Conservation (phyloP, 2,329 filamentous ascomycete species). For the Colletotrichum somersetense region DNA sequence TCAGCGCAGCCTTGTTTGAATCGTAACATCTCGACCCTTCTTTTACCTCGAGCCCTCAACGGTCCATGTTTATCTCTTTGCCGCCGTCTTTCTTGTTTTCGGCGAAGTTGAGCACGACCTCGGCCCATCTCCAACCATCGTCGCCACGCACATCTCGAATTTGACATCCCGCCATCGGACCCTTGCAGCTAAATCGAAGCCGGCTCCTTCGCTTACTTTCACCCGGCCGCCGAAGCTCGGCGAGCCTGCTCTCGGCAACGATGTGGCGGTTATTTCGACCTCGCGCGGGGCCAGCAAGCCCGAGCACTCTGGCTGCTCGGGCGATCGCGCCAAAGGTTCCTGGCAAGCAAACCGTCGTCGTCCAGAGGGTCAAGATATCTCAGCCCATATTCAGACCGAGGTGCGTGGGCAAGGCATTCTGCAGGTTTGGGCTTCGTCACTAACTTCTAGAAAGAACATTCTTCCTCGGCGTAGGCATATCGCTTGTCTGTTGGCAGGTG, state of each 20-base stretch:
- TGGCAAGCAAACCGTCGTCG: slow-evolving; percentile 28
- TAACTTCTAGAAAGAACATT: slow-evolving; percentile 39
- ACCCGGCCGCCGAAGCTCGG: slow-evolving; percentile 29
- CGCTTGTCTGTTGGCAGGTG: slow-evolving; percentile 56
- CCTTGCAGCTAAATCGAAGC: not conserved
- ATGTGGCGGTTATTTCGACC: slow-evolving; percentile 41
- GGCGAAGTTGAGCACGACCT: not conserved
- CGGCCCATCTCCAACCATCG: slow-evolving; percentile 8
- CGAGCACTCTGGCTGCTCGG: slow-evolving; percentile 35
- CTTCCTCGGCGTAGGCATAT: slow-evolving; percentile 50
- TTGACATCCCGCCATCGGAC: not conserved
- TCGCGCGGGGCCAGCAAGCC: not conserved
- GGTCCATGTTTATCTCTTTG: not conserved
- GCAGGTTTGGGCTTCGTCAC: not conserved
- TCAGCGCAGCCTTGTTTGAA: not conserved
- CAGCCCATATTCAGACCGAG: slow-evolving; percentile 25
- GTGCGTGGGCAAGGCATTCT: slow-evolving; percentile 14
- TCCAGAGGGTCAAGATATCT: slow-evolving; percentile 42
- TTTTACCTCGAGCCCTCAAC: not conserved
- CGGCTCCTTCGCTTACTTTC: not conserved
- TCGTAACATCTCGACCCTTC: not conserved
- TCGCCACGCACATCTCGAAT: slow-evolving; percentile 1
- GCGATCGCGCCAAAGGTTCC: slow-evolving; percentile 21
- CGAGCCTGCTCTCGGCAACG: slow-evolving; percentile 20
- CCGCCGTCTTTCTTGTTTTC: slow-evolving; percentile 1